Base-by-base conservation (phyloP, 2,329 filamentous ascomycete species). In the Fusarium sp. region DNA sequence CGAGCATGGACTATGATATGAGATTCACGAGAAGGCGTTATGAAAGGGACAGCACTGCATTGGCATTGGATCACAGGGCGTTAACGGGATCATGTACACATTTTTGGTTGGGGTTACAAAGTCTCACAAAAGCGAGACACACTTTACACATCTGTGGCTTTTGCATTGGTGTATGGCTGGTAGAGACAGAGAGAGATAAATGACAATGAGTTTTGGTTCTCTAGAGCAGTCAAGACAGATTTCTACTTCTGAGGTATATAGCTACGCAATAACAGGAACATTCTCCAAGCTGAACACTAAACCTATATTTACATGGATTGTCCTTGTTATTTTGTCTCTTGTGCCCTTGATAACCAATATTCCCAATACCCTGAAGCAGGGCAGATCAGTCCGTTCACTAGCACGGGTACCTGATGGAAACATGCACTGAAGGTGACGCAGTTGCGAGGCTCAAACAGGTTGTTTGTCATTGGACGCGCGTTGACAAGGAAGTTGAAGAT, bases 1-100 rank as follows among this genome's bases (percentile, higher is more conserved):
- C 13, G n/a, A 21, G 49, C 49, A 51, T 23, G 23, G 32, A 37
- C 12, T 13, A 45, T 56, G 59, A 14, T 41, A 55, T 28, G 55
- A 53, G 41, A 40, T 20, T 40, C 46, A 68, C 21, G 54, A 53
- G 25, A 48, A 48, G 45, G 60, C 45, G 59, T 56, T 57, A 45
- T 50, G 50, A 55, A 57, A 63, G 20, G 56, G 51, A 34, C 40
- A 57, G 21, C 42, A 51, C 20, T 54, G 60, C 20, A 65, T 59
- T 46, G 66, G 59, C 59, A 71, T 71, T 71, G 68, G 68, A 59
- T 62, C 62, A 71, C 23, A 71, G n/a, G 68, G 68, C 68, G 68
- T 71, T 71, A 30, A 55, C 28, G 50, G 68, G 18, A 42, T 16
- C 14, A 28, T 45, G 27, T 42, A 63, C 41, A 41, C 54, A 59